A percentile compares a stretch with the other conserved stretches of the same genome.
These are phyloP conservation scores for Globisporangium cystogenes DNA, from an alignment of 352 stramenopile species.

Conservation along the genomic window DNA sequence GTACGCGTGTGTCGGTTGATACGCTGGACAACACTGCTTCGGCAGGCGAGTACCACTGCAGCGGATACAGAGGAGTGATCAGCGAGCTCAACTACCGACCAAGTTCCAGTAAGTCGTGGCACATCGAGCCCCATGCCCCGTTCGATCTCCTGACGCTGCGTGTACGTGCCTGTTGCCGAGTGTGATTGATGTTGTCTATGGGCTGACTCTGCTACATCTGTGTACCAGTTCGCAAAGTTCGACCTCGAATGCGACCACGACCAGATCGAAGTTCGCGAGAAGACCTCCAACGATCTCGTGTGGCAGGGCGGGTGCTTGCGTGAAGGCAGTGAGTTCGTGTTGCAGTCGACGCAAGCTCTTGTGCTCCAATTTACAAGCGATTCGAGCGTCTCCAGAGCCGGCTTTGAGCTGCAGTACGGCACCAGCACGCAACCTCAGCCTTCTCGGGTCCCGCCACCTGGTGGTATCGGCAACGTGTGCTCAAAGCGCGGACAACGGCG, in stretches of 20 bases:
- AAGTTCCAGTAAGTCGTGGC: conserved; percentile 27
- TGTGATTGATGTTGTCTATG: neutral
- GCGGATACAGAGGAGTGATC: conserved; percentile 18
- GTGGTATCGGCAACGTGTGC: conserved; percentile 16
- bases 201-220: no score
- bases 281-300: conserved; percentile 16
- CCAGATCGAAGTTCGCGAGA: conserved; percentile 33
- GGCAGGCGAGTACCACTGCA: conserved; percentile 18
- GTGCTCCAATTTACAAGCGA: conserved; percentile 39
- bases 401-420: conserved; percentile 48
- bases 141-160: conserved; percentile 26
- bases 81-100: conserved; percentile 27
- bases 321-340: conserved; percentile 25
- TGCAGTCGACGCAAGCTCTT: conserved; percentile 26
- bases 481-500: conserved; percentile 28
- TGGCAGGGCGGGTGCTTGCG: conserved; percentile 56
- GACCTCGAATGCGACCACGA: conserved; percentile 72
- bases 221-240: conserved; percentile 33
- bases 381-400: conserved; percentile 24
- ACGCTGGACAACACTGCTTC: conserved; percentile 11
- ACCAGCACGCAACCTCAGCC: conserved; percentile 15
- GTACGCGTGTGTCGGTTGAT: conserved; percentile 9
- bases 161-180: neutral
- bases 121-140: conserved; percentile 19
- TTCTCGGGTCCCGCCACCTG: conserved; percentile 30